A percentile compares a stretch with the other conserved stretches of the same genome.
These are phyloP conservation scores for Candolleomyces eurysporus DNA, from an alignment of 768 basidiomycete genomes.

Conservation along the genomic window DNA sequence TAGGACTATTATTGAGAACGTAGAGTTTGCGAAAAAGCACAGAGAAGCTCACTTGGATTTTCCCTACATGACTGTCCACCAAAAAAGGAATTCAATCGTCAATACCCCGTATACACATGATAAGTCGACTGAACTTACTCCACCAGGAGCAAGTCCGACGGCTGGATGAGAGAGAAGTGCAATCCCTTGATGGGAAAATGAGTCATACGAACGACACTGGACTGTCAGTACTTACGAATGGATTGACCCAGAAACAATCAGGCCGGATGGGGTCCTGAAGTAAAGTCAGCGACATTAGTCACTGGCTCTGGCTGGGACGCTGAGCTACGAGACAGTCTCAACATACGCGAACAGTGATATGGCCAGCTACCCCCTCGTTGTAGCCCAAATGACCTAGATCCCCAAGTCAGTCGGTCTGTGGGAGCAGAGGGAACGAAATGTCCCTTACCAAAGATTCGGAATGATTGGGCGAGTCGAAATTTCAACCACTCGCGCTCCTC, in stretches of 20 bases:
- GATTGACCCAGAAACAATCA: constrained; percentile 50
- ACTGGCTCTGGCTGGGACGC: not conserved
- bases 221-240: constrained; percentile 28
- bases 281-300: not conserved
- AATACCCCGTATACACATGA: not conserved
- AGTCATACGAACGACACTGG: not conserved
- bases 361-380: constrained; percentile 48
- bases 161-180: constrained; percentile 45
- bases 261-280: constrained; percentile 36
- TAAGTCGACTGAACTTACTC: constrained; percentile 28
- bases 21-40: not conserved
- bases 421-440: not conserved
- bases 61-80: constrained; percentile 22
- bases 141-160: constrained; percentile 44
- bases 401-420: not conserved
- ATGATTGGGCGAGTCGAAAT: constrained; percentile 44
- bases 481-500: constrained; percentile 43
- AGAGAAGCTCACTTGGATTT: constrained; percentile 20
- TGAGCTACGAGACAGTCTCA: not conserved
- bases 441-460: constrained; percentile 41
- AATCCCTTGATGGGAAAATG: constrained; percentile 26
- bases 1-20: constrained; percentile 2
- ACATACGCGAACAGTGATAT: constrained; percentile 46
- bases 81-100: not conserved
- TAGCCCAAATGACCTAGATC: constrained; percentile 36